Percentiles rank a stretch among this genome's conserved stretches.
Conservation (phyloP, 2,329 filamentous ascomycete genomes). For the Dryadomyces quercus-mongolicae region DNA sequence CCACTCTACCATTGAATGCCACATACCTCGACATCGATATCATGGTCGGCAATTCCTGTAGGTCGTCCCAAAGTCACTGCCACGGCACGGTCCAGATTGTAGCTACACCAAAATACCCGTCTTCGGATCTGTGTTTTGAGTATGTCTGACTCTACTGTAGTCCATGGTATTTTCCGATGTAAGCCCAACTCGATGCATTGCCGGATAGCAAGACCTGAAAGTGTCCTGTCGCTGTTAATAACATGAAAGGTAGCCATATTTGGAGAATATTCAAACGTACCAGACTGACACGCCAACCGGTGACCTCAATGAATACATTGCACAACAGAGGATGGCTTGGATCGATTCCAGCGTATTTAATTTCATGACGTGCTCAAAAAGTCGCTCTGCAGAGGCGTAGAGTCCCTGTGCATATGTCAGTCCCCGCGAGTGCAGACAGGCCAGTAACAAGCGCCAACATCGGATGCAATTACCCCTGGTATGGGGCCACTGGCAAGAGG, state of each 20-base stretch:
- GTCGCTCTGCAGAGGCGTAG: neutral
- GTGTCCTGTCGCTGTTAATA: conserved; percentile 9
- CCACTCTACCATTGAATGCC: neutral
- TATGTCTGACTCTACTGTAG: neutral
- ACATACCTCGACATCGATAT: conserved; percentile 17
- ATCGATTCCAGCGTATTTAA: conserved; percentile 16
- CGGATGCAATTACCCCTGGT: no score
- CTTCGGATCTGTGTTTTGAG: conserved; percentile 15
- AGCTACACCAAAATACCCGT: conserved; percentile 18
- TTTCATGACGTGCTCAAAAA: neutral
- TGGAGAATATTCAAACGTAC: no score
- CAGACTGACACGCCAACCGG: conserved; percentile 17
- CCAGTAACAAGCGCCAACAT: no score
- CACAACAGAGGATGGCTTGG: conserved; percentile 20
- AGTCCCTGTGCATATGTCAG: neutral
- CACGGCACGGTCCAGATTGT: conserved; percentile 14
- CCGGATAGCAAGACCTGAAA: conserved; percentile 19
- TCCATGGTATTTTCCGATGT: conserved; percentile 13
- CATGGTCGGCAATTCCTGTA: conserved; percentile 15
- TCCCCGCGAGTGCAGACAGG: no score
- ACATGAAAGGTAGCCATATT: no score
- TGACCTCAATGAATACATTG: conserved; percentile 20
- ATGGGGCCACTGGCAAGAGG: no score
- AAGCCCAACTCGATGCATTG: conserved; percentile 22
- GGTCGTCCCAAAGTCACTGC: conserved; percentile 17